Evolutionary conservation across 2,329 filamentous ascomycete species (phyloP).

Genomic region (Chrysoporthe deuterocubensis): DNA sequence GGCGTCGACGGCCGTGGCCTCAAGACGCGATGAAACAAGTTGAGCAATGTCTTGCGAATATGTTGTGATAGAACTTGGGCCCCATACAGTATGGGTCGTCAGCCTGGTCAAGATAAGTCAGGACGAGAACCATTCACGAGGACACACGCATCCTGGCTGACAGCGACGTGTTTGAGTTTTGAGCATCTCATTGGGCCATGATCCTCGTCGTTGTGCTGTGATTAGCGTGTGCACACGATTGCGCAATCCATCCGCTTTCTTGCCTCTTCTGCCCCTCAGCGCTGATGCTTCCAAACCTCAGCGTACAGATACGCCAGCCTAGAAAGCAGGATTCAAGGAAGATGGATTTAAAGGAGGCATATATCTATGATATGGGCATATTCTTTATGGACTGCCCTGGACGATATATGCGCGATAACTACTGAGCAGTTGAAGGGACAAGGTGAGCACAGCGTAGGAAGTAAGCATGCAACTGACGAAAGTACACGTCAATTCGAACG

Average conservation of each 20-base stretch:
- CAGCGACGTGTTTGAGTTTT: slow-evolving; percentile 9
- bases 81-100: not conserved
- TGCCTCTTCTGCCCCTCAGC: slow-evolving; percentile 23
- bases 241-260: slow-evolving; percentile 25
- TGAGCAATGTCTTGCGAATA: slow-evolving; percentile 26
- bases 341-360: not conserved
- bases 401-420: not conserved
- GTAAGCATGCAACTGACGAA: not conserved
- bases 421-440: not conserved
- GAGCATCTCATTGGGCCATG: slow-evolving; percentile 8
- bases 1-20: not conserved
- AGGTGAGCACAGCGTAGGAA: not conserved
- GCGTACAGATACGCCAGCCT: not conserved
- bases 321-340: no score
- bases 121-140: slow-evolving; percentile 5
- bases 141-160: slow-evolving; percentile 11
- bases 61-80: slow-evolving; percentile 21
- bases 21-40: slow-evolving; percentile 15
- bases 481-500: not conserved
- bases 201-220: slow-evolving; percentile 14
- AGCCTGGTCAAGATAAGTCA: slow-evolving; percentile 18
- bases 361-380: not conserved
- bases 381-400: not conserved
- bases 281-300: not conserved
- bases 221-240: slow-evolving; percentile 20